phyloP scores from a whole-genome alignment of 345 rosid species.

The Melaleuca quinquenervia region DNA sequence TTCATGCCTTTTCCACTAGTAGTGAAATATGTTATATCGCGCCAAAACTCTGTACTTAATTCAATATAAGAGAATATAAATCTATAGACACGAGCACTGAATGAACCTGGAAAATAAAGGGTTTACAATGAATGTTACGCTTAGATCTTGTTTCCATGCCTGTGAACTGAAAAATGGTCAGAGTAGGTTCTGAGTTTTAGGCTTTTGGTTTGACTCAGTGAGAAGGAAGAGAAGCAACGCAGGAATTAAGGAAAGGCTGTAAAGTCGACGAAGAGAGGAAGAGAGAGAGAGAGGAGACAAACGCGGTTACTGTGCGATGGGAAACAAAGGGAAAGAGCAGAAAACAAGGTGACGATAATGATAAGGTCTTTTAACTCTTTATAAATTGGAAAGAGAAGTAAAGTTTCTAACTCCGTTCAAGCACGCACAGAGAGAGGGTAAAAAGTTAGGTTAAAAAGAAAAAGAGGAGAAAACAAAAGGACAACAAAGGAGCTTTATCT shows the following conservation, averaged over 20 bases:
- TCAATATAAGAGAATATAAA: background rate
- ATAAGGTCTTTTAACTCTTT: background rate
- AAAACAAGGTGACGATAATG: background rate
- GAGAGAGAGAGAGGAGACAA: background rate
- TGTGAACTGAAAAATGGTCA: background rate
- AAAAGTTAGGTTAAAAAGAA: background rate
- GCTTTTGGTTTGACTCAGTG: background rate
- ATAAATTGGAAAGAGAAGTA: background rate
- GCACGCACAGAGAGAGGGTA: background rate
- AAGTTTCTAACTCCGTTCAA: background rate
- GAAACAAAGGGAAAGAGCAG: background rate
- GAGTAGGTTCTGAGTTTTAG: background rate
- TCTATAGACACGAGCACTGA: background rate
- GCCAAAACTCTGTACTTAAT: background rate
- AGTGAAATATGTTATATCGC: background rate
- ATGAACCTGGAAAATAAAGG: background rate
- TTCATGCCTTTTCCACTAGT: background rate
- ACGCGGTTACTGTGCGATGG: background rate
- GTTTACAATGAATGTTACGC: background rate
- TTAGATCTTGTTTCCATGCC: background rate
- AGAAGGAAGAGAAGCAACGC: background rate
- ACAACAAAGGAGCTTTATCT: background rate
- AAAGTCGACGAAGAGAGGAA: background rate
- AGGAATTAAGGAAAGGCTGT: background rate
- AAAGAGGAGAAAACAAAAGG: background rate